Conservation (phyloP, 139 green algal genomes). For the Chlorella sp. region DNA sequence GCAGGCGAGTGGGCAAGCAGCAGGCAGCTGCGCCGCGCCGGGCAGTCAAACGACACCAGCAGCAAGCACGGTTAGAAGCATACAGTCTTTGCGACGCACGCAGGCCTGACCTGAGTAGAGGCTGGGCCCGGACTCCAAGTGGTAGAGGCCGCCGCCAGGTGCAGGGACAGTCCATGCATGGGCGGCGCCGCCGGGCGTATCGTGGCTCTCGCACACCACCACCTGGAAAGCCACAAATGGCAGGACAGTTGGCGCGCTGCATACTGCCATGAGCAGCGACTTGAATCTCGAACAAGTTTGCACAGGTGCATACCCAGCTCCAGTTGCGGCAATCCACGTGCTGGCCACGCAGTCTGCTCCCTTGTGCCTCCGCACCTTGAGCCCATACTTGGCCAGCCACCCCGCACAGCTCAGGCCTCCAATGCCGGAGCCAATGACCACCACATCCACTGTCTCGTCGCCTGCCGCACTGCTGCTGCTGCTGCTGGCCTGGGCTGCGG, state of each 20-base stretch:
- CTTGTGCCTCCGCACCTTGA: slow-evolving; percentile 3
- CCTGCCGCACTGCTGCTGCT: background rate
- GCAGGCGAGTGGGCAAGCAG: no score
- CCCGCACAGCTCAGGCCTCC: slow-evolving; percentile 79
- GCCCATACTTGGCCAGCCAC: slow-evolving; percentile 87
- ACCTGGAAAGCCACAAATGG: slow-evolving; percentile 31
- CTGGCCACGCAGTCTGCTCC: background rate
- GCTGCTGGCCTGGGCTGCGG: background rate
- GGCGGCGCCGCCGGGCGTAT: slow-evolving; percentile 82
- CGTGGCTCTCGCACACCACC: slow-evolving; percentile 80
- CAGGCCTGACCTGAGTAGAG: slow-evolving; percentile 87
- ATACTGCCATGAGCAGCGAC: no score
- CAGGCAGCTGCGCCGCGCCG: background rate
- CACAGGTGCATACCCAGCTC: no score
- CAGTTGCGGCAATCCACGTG: no score
- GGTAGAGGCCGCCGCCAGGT: slow-evolving; percentile 65
- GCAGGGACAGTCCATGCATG: slow-evolving; percentile 74
- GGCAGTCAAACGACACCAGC: background rate
- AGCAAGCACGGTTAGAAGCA: no score
- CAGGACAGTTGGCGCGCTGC: no score
- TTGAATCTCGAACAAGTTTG: no score
- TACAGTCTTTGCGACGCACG: no score
- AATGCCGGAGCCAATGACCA: slow-evolving; percentile 72
- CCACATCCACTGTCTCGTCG: slow-evolving; percentile 67
- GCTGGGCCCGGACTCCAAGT: slow-evolving; percentile 91